These are phyloP conservation scores for Oryza coarctata DNA, from an alignment of 176 grass and related monocot genomes.

Conservation along the genomic window DNA sequence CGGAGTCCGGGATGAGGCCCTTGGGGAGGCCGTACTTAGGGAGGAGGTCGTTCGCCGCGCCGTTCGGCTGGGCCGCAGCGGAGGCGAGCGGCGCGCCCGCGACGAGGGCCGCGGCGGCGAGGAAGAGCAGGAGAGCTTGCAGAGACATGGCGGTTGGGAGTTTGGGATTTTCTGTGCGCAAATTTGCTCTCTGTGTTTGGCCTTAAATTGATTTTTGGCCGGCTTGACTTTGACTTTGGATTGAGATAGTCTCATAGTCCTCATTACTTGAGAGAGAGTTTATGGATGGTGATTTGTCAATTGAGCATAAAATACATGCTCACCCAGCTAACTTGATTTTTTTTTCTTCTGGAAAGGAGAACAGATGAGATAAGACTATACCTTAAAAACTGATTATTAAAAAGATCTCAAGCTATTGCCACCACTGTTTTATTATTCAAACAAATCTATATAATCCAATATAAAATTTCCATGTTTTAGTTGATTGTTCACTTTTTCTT, in stretches of 20 bases:
- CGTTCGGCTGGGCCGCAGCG: not conserved
- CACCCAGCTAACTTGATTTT: not conserved
- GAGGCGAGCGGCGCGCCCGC: not conserved
- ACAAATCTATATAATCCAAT: not conserved
- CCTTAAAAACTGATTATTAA: not conserved
- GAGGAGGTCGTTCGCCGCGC: slow-evolving; percentile 57
- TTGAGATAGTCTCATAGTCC: too few relatives aligned
- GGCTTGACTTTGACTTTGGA: not conserved
- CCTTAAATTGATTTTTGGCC: not conserved
- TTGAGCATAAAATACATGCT: not conserved
- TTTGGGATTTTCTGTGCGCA: not conserved
- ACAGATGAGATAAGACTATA: not conserved
- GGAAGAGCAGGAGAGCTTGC: not conserved
- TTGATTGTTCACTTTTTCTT: too few relatives aligned
- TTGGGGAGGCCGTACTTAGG: slow-evolving; percentile 64
- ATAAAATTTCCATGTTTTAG: too few relatives aligned
- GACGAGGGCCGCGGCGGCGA: not conserved
- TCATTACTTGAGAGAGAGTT: not conserved
- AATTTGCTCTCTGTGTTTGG: not conserved
- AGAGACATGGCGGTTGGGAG: slow-evolving; percentile 33
- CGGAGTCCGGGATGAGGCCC: slow-evolving; percentile 70
- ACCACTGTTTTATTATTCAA: not conserved
- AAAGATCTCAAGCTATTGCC: not conserved
- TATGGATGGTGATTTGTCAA: not conserved
- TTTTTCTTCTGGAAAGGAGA: not conserved